A percentile compares a stretch with the other conserved stretches of the same genome.
phyloP scores from a whole-genome alignment of 163 green algal genomes.

The Prototheca wickerhamii region DNA sequence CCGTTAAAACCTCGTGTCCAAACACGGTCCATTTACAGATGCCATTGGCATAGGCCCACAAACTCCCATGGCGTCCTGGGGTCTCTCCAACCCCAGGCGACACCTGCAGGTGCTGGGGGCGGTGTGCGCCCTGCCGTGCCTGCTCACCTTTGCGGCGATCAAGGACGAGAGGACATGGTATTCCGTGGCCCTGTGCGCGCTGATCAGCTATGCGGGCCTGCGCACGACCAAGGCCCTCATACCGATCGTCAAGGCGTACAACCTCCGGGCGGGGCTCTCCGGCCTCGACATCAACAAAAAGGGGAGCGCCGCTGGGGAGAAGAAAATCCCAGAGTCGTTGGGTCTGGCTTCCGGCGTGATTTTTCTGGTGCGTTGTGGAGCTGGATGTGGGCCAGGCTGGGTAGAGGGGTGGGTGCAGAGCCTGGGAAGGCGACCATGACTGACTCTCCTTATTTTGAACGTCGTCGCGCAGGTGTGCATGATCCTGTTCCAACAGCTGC shows the following conservation, averaged over 20 bases:
- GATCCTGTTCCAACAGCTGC: slow-evolving; percentile 86
- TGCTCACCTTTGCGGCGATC: slow-evolving; percentile 4
- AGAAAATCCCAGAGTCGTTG: slow-evolving; percentile 77
- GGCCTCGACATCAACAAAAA: slow-evolving; percentile 97
- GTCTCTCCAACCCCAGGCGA: not conserved
- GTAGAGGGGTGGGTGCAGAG: not conserved
- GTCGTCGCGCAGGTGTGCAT: slow-evolving; percentile 53
- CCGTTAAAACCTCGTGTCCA: no score
- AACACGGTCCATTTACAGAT: no score
- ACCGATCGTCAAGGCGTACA: slow-evolving; percentile 55
- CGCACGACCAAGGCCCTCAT: slow-evolving; percentile 45
- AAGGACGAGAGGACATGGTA: slow-evolving; percentile 10
- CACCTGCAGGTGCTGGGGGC: slow-evolving; percentile 1
- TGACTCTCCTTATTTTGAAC: not conserved
- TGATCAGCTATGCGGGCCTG: slow-evolving; percentile 48
- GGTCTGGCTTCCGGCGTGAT: slow-evolving; percentile 82
- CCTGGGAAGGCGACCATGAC: no score
- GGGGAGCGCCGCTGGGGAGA: slow-evolving; percentile 66
- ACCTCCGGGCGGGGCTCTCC: slow-evolving; percentile 59
- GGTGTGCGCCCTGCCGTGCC: slow-evolving; percentile 5
- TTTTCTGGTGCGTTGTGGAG: slow-evolving; percentile 51
- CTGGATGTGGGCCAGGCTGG: not conserved
- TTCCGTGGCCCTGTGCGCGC: slow-evolving; percentile 31
- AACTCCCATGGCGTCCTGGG: not conserved
- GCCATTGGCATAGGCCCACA: not conserved